These are phyloP conservation scores for Tylopilus rubrobrunneus DNA, from an alignment of 768 basidiomycete species.

Conservation along the genomic window DNA sequence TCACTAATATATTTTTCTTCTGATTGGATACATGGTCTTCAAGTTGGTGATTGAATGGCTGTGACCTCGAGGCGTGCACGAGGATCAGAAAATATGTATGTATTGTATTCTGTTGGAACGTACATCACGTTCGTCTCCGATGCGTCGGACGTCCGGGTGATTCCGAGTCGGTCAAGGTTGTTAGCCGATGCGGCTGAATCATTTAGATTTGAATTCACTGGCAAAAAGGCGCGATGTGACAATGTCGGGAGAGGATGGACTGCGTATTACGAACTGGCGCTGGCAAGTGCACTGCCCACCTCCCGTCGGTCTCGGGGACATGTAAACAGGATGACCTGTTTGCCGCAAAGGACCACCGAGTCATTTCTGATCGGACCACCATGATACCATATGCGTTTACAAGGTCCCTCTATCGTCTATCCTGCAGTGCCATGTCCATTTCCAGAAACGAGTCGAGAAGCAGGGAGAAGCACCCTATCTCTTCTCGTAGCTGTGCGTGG, in stretches of 20 bases:
- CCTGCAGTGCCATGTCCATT: too few relatives aligned
- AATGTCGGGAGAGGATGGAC: not conserved
- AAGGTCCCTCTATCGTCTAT: too few relatives aligned
- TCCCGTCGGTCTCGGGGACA: not conserved
- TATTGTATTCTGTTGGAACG: not conserved
- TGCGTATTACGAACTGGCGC: not conserved
- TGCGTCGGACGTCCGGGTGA: not conserved
- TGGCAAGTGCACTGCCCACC: not conserved
- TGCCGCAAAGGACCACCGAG: not conserved
- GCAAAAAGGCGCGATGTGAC: not conserved
- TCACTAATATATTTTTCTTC: slow-evolving; percentile 15
- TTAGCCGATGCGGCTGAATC: not conserved
- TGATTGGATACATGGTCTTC: not conserved
- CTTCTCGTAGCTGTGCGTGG: too few relatives aligned
- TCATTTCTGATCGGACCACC: not conserved
- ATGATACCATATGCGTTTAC: too few relatives aligned
- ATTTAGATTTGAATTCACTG: not conserved
- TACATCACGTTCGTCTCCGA: not conserved
- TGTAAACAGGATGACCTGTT: not conserved
- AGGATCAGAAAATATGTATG: slow-evolving; percentile 1
- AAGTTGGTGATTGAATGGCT: not conserved
- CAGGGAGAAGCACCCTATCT: too few relatives aligned
- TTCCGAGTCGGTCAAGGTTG: not conserved
- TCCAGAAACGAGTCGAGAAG: too few relatives aligned
- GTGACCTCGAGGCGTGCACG: slow-evolving; percentile 16